A percentile compares a stretch with the other conserved stretches of the same genome.
These are phyloP conservation scores for Coelastrella sp. DNA, from an alignment of 139 green algal genomes.

Conservation along the genomic window DNA sequence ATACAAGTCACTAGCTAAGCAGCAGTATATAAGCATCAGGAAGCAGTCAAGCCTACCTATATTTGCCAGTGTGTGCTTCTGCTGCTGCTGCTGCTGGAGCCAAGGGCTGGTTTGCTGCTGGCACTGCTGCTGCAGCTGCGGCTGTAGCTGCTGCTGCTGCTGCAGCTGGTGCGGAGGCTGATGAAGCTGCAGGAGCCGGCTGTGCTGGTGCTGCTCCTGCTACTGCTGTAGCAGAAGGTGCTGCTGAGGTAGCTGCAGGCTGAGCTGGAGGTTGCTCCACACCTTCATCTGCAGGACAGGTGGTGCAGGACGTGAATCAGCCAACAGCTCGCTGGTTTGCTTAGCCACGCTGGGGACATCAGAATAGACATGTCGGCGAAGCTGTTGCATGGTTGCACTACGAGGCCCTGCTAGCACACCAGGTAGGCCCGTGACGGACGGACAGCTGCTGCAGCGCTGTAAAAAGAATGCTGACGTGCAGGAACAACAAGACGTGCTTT, in stretches of 20 bases:
- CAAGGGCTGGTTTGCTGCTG: not conserved
- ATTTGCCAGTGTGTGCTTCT: conserved; percentile 54
- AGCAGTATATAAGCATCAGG: not conserved
- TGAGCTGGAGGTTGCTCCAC: not conserved
- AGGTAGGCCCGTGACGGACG: too few species aligned
- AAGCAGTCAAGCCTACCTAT: conserved; percentile 36
- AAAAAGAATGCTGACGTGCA: not conserved
- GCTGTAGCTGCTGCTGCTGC: too few species aligned
- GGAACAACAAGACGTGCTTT: not conserved
- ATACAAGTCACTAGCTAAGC: not conserved
- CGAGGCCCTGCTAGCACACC: too few species aligned
- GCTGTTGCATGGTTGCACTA: too few species aligned
- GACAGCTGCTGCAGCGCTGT: not conserved
- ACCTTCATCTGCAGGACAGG: not conserved
- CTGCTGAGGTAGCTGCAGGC: conserved; percentile 21
- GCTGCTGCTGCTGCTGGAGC: not conserved
- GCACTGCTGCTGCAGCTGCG: conserved; percentile 18
- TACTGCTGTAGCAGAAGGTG: conserved; percentile 17
- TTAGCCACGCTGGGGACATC: too few species aligned
- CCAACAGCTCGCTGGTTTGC: too few species aligned
- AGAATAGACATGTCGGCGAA: too few species aligned
- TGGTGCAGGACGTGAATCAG: too few species aligned
- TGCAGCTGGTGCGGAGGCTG: conserved; percentile 7
- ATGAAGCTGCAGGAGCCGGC: not conserved
- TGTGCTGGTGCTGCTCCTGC: not conserved